Base-by-base conservation (phyloP, 495 filamentous ascomycete genomes). In the Penicilliopsis zonata region DNA sequence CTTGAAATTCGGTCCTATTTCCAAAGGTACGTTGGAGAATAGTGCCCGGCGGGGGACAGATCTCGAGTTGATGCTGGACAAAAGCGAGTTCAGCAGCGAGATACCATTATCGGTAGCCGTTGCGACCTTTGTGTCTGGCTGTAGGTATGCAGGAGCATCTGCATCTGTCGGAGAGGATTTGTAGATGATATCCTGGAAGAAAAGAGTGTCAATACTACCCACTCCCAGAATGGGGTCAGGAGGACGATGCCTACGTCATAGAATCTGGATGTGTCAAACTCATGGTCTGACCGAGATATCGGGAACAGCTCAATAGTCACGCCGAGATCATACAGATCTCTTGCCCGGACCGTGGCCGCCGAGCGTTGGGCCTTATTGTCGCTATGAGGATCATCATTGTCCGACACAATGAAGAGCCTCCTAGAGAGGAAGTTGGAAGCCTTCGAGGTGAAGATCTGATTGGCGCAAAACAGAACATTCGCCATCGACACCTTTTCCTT, bases 401-500 rank as follows among this genome's bases (percentile, higher is more conserved):
- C 87, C 2, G 92, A 94, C 35, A 99, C 86, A 37, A 99, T 76
- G 57, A 99, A 96, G 8, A 99, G 61, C 19, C 92, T 73, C 24
- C 92, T 64, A 0, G 90, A 95, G 14, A 84, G 75, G 50, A 96
- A 95, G 44, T 94, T 96, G 10, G 90, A 77, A 0, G 92, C 86
- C 47, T 81, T 94, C 2, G 82, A 94, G 2, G 90, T 92, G 54
- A 99, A 94, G 22, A 96, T 84, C 41, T 95, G 86, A 43, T 96
- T 96, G 27, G 82, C 86, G 48, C 87, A 87, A 50, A 94, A 96
- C 1, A 99, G 63, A 2, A 99, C 70, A 48, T 87, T 92, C 13
- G 83, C 73, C 82, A 99, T 94, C 5, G 76, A 71, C 5, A 82
- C 76, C 3, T 61, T 67, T 44, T 87, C 74, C 7, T 74, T 53